Evolutionary conservation across 2,329 filamentous ascomycete species (phyloP).

Genomic region (Pseudomassariella vexata): DNA sequence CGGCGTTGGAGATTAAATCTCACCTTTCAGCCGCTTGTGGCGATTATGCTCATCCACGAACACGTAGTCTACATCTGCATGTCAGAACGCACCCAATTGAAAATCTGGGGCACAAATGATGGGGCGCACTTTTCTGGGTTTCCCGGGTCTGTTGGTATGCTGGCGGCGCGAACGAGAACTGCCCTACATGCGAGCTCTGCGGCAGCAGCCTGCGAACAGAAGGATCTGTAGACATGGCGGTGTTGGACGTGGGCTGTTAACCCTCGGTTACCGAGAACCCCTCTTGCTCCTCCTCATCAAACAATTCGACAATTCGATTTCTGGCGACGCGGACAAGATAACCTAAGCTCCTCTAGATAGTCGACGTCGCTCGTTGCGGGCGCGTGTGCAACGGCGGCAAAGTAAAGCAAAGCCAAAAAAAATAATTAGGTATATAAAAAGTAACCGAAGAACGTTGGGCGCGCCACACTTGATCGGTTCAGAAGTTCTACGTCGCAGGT

Average conservation of each 20-base stretch:
- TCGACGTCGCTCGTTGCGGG: too few species aligned
- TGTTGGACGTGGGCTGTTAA: conserved; percentile 4
- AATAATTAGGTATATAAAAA: too few species aligned
- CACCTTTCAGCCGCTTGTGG: conserved; percentile 93
- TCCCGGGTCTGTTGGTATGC: conserved; percentile 57
- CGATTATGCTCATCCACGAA: conserved; percentile 98
- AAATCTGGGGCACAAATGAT: conserved; percentile 8
- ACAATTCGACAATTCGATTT: too few species aligned
- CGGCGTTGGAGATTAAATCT: conserved; percentile 12
- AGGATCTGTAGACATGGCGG: conserved; percentile 57
- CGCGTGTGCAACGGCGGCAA: too few species aligned
- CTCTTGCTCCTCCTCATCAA: too few species aligned
- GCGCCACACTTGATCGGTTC: conserved; percentile 3
- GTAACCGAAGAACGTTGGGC: too few species aligned
- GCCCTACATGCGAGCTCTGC: conserved; percentile 65
- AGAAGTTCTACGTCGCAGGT: conserved; percentile 6
- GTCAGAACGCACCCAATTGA: conserved; percentile 14
- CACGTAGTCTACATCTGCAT: conserved; percentile 71
- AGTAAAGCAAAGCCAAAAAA: too few species aligned
- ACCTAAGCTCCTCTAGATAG: too few species aligned
- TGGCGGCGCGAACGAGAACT: conserved; percentile 68
- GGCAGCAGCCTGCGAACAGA: conserved; percentile 57
- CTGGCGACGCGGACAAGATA: too few species aligned
- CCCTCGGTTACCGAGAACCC: too few species aligned
- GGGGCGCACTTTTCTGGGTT: conserved; percentile 73